Evolutionary conservation across 2,329 filamentous ascomycete genomes (phyloP).

Genomic region (Alternaria metachromatica): DNA sequence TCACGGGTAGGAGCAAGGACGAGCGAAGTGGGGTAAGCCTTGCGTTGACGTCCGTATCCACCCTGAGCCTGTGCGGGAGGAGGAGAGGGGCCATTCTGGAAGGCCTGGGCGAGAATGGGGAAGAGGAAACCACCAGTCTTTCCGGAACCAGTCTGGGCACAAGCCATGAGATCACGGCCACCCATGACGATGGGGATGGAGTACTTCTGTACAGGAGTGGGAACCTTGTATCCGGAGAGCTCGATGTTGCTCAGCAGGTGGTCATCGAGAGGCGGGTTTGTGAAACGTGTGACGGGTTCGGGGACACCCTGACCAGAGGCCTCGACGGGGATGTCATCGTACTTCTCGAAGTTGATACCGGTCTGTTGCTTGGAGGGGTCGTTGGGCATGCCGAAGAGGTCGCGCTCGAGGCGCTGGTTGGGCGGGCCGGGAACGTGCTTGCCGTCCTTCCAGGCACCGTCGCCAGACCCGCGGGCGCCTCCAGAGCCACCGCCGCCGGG

Average conservation of each 20-base stretch:
- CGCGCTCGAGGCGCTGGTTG: constrained; percentile 90
- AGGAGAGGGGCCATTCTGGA: constrained; percentile 82
- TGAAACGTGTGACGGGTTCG: constrained; percentile 88
- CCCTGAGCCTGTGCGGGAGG: constrained; percentile 68
- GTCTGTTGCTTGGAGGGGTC: constrained; percentile 95
- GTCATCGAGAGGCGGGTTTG: constrained; percentile 92
- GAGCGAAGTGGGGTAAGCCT: constrained; percentile 94
- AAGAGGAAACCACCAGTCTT: constrained; percentile 99
- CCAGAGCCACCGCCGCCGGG: constrained; percentile 57
- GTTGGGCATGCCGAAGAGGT: constrained; percentile 89
- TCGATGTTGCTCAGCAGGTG: constrained; percentile 93
- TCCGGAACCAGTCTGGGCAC: constrained; percentile 98
- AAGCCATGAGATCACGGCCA: constrained; percentile 98
- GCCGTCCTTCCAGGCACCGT: constrained; percentile 95
- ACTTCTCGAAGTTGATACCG: constrained; percentile 99
- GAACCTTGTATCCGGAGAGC: constrained; percentile 91
- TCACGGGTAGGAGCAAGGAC: constrained; percentile 97
- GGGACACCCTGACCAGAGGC: constrained; percentile 93
- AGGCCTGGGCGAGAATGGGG: constrained; percentile 97
- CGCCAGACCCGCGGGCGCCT: constrained; percentile 81
- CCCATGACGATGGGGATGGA: constrained; percentile 99
- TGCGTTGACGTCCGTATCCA: constrained; percentile 82
- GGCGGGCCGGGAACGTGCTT: constrained; percentile 91
- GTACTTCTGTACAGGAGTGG: constrained; percentile 98
- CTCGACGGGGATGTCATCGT: constrained; percentile 98